Percentiles rank a stretch among this genome's conserved stretches.
phyloP scores from a whole-genome alignment of 306 rosid species.

The Malus sylvestris region DNA sequence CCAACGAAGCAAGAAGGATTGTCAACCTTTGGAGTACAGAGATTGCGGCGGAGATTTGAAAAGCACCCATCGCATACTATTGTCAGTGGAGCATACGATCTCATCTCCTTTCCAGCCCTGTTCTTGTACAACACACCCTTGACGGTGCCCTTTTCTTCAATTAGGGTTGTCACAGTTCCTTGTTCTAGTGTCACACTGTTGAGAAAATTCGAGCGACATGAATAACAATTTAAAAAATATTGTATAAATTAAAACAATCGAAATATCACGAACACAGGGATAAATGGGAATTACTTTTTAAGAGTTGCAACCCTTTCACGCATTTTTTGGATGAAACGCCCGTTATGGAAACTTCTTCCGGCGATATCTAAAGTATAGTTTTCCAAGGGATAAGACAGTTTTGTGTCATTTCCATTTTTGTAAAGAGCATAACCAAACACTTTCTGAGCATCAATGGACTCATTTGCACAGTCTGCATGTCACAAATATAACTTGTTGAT shows the following conservation, averaged over 20 bases:
- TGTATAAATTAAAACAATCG: background rate
- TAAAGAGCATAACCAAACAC: conserved; percentile 78
- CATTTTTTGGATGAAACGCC: conserved; percentile 76
- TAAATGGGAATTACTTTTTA: conserved; percentile 38
- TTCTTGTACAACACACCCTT: conserved; percentile 66
- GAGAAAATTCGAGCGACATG: background rate
- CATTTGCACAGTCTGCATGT: conserved; percentile 52
- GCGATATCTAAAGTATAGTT: conserved; percentile 34
- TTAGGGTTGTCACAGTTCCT: conserved; percentile 62
- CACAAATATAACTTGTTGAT: conserved; percentile 11
- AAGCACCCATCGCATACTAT: conserved; percentile 83
- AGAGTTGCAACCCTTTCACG: conserved; percentile 58
- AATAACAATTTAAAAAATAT: background rate
- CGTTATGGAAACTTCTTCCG: conserved; percentile 79
- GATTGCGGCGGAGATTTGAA: conserved; percentile 71
- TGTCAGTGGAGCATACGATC: conserved; percentile 64
- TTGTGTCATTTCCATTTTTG: conserved; percentile 54
- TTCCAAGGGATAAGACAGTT: conserved; percentile 57
- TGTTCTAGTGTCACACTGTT: conserved; percentile 75
- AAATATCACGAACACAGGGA: background rate
- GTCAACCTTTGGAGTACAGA: conserved; percentile 68
- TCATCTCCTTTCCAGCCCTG: conserved; percentile 53
- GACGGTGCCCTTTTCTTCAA: conserved; percentile 61
- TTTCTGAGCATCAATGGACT: conserved; percentile 62
- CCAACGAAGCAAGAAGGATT: conserved; percentile 76